Conservation (phyloP, 805 yeast species). For the Ogataea minuta region DNA sequence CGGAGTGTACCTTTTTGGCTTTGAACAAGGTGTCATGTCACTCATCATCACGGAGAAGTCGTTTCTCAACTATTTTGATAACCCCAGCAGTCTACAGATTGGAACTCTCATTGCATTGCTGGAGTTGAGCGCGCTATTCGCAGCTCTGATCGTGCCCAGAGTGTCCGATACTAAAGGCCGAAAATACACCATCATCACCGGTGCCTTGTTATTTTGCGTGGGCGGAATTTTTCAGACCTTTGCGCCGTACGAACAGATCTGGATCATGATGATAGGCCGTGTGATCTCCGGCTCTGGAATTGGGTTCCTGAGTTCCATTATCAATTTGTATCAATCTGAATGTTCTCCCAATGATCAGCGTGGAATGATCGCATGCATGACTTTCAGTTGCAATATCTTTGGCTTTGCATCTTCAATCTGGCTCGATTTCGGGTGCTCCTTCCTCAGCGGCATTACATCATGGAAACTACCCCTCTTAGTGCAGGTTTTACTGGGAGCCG, state of each 20-base stretch:
- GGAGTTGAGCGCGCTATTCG: conserved; percentile 78
- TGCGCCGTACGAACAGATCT: conserved; percentile 41
- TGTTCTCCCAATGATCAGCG: conserved; percentile 85
- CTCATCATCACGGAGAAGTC: conserved; percentile 73
- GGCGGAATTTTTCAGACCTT: conserved; percentile 76
- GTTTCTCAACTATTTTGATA: conserved; percentile 61
- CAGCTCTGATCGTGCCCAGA: conserved; percentile 71
- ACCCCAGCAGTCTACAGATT: conserved; percentile 67
- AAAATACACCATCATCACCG: conserved; percentile 68
- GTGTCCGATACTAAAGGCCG: conserved; percentile 80
- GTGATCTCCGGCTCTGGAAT: conserved; percentile 83
- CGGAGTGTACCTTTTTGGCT: conserved; percentile 57
- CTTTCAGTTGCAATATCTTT: conserved; percentile 79
- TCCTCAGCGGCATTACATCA: conserved; percentile 54
- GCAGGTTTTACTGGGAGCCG: conserved; percentile 68
- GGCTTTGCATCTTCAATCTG: conserved; percentile 85
- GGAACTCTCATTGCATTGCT: conserved; percentile 85
- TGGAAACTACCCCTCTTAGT: conserved; percentile 81
- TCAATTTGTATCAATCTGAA: conserved; percentile 86
- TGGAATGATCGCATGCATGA: conserved; percentile 82
- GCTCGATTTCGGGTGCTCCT: conserved; percentile 79
- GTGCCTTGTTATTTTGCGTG: conserved; percentile 68
- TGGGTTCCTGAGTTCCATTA: conserved; percentile 78
- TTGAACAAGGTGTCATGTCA: conserved; percentile 75
- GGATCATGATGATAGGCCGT: conserved; percentile 67